Evolutionary conservation across 768 basidiomycete species (phyloP), one percentile per base, ranked within the genome.

Genomic region (Calocera cornea): DNA sequence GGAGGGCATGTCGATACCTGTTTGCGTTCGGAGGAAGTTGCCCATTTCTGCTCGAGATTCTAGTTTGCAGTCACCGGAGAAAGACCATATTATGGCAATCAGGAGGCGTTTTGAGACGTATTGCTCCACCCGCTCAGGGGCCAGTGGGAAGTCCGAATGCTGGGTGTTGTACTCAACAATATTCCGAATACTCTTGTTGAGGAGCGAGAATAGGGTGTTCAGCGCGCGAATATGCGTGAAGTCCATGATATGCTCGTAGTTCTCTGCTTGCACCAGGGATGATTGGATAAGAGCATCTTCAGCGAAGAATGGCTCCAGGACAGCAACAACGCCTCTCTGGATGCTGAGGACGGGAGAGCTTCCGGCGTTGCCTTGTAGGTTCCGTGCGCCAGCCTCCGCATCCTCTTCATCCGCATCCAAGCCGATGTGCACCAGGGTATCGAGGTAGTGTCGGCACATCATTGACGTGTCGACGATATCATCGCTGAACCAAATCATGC

Each of bases 401-500:
- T 92, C 90, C 65, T 97, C 95, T 68, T 98, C 95, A 67, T 94
- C 92, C 10, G 87, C 87, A 73, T 93, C 94, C 72, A 98, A 78
- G 12, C 93, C 85, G 0, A 87, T 80, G 1, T 86, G 79, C 0
- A 87, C 81, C 31, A 98, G 80, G 0, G 87, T 87, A 65, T 84
- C 82, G 54, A 99, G 84, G 74, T 97, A 95, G 74, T 97, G 84
- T 65, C 84, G 86, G 76, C 90, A 97, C 19, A 97, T 84, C 97
- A 98, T 97, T 0, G 82, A 79, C 5, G 94, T 87, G 70, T 92
- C 88, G 31, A 99, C 86, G 63, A 97, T 87, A 70, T 97, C 94
- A 68, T 97, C 94, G 75, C 94, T 97, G 80, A 99, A 99, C 97
- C 97, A 99, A 72, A 99, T 95, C 97, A 99, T 99, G 75, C 97